Evolutionary conservation across 2,329 filamentous ascomycete genomes (phyloP).

Genomic region (Drechslerella coelobrocha): DNA sequence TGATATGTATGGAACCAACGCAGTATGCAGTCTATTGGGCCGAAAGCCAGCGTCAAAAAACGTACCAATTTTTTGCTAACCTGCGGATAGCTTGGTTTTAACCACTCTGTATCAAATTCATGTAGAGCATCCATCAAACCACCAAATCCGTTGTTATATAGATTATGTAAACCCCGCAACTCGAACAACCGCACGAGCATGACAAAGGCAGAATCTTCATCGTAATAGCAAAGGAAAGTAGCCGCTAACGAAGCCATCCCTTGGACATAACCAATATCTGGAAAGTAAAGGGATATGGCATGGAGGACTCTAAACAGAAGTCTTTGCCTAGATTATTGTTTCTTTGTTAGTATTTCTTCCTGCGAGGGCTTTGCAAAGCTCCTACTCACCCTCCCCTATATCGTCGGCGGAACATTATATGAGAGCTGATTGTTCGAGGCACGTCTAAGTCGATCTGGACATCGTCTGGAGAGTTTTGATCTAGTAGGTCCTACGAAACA

Average conservation of each 20-base stretch:
- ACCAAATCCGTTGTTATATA: slow-evolving; percentile 83
- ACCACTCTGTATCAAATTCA: slow-evolving; percentile 86
- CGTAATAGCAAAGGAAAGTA: slow-evolving; percentile 93
- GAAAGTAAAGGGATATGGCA: slow-evolving; percentile 87
- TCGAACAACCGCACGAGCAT: slow-evolving; percentile 97
- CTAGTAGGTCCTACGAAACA: slow-evolving; percentile 74
- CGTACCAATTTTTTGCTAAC: slow-evolving; percentile 81
- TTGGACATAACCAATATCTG: slow-evolving; percentile 92
- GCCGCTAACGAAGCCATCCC: slow-evolving; percentile 95
- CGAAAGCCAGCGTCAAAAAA: slow-evolving; percentile 50
- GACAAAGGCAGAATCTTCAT: slow-evolving; percentile 90
- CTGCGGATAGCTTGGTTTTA: slow-evolving; percentile 69
- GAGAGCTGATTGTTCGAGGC: slow-evolving; percentile 88
- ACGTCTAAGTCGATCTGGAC: slow-evolving; percentile 98
- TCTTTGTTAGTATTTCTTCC: neutral
- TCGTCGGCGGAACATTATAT: slow-evolving; percentile 94
- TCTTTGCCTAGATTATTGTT: slow-evolving; percentile 63
- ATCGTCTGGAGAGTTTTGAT: slow-evolving; percentile 81
- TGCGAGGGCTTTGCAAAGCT: slow-evolving; percentile 49
- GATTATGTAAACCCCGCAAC: slow-evolving; percentile 79
- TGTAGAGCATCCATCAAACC: slow-evolving; percentile 84
- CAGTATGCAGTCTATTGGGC: neutral
- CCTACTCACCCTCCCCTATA: slow-evolving; percentile 75
- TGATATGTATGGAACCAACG: neutral
- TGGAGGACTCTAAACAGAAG: slow-evolving; percentile 92